These are phyloP conservation scores for Wallacemonas collosoma DNA, from an alignment of 208 protist genomes.

Conservation along the genomic window DNA sequence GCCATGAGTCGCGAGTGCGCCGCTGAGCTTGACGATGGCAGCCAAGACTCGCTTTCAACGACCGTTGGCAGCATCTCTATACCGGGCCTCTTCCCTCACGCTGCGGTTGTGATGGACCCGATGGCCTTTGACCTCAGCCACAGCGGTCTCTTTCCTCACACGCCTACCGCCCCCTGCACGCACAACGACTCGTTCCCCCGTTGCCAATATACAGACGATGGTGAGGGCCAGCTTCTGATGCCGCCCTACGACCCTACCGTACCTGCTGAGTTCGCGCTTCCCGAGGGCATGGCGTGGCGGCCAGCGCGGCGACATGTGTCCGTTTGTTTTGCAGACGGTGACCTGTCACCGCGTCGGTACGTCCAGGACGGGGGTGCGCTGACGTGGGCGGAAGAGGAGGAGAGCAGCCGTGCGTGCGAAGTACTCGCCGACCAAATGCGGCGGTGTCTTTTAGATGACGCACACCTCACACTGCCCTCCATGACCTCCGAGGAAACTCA, in stretches of 20 bases:
- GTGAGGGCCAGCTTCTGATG: constrained; percentile 9
- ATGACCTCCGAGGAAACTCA: neutral
- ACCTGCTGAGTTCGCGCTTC: neutral
- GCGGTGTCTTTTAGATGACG: neutral
- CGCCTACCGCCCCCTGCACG: neutral
- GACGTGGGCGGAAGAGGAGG: constrained; percentile 6
- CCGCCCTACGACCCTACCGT: neutral
- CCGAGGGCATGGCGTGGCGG: neutral
- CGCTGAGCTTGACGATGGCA: neutral
- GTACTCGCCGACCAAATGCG: neutral
- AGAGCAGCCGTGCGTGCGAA: constrained; percentile 1
- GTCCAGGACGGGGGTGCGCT: neutral
- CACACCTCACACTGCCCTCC: neutral
- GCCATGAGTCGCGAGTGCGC: neutral
- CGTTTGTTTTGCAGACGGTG: neutral
- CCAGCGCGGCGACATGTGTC: neutral
- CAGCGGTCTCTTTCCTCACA: neutral
- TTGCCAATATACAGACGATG: neutral
- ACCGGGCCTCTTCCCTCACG: neutral
- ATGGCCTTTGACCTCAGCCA: neutral
- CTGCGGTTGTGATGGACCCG: neutral
- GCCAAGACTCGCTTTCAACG: constrained; percentile 3
- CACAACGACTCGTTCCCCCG: constrained; percentile 6
- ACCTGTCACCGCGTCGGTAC: neutral
- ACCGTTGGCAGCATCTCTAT: neutral